phyloP scores from a whole-genome alignment of 1,284 basidiomycete genomes.

The Rhodotorula glutinis region DNA sequence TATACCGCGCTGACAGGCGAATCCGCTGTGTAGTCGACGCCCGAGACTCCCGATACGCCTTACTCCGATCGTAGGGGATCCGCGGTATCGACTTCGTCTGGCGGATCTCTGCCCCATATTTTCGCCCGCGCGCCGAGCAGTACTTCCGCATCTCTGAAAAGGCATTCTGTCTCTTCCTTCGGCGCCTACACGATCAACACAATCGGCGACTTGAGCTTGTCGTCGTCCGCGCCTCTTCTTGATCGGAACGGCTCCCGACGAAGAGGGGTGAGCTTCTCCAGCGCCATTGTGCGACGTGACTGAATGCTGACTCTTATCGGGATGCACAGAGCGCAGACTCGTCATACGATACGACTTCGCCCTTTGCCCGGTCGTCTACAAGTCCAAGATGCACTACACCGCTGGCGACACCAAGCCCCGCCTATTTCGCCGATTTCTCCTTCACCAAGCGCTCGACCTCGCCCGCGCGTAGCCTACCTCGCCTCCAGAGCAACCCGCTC shows the following conservation, averaged over 20 bases:
- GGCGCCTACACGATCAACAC: conserved; percentile 31
- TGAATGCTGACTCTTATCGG: too few species aligned
- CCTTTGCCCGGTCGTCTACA: not conserved
- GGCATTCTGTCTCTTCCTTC: conserved; percentile 31
- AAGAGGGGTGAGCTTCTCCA: not conserved
- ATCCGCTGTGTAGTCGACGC: not conserved
- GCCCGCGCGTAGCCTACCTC: not conserved
- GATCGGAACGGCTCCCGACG: not conserved
- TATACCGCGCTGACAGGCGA: too few species aligned
- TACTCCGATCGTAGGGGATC: conserved; percentile 69
- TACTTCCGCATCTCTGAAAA: not conserved
- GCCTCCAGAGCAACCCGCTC: conserved; percentile 23
- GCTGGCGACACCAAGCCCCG: not conserved
- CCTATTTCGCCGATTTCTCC: conserved; percentile 13
- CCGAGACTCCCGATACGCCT: not conserved
- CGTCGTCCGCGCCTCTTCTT: conserved; percentile 21
- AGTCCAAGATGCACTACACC: not conserved
- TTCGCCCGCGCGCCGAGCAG: not conserved
- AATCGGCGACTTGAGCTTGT: conserved; percentile 27
- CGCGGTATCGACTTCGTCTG: conserved; percentile 54
- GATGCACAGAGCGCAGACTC: conserved; percentile 14
- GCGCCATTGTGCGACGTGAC: not conserved
- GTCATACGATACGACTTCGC: not conserved
- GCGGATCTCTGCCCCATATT: conserved; percentile 44
- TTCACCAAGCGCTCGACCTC: conserved; percentile 2